A percentile compares a stretch with the other conserved stretches of the same genome.
These are phyloP conservation scores for Penicillium brevicompactum DNA, from an alignment of 2,329 filamentous ascomycete genomes.

Conservation along the genomic window DNA sequence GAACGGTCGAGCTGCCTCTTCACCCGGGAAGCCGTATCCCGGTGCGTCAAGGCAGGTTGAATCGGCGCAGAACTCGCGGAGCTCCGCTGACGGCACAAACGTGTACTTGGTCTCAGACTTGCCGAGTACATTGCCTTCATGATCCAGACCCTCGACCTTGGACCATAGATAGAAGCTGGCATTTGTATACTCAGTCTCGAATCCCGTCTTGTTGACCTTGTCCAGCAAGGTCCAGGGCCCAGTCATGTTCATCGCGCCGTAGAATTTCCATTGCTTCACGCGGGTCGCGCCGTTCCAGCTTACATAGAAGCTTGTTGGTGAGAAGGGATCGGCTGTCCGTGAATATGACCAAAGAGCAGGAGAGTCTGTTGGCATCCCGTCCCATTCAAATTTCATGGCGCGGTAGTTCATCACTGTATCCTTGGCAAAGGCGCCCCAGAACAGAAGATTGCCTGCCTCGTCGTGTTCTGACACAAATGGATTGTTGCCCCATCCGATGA, in stretches of 20 bases:
- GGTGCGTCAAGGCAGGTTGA: conserved; percentile 32
- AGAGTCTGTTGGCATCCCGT: conserved; percentile 42
- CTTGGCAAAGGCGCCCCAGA: conserved; percentile 40
- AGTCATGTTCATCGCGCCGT: conserved; percentile 33
- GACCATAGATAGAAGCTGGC: conserved; percentile 32
- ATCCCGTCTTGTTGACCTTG: conserved; percentile 36
- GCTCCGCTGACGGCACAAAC: conserved; percentile 39
- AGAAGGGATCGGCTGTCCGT: conserved; percentile 25
- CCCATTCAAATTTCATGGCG: conserved; percentile 46
- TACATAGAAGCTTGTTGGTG: conserved; percentile 38
- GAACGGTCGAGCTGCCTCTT: conserved; percentile 25
- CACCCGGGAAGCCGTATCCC: conserved; percentile 33
- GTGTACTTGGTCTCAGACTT: conserved; percentile 37
- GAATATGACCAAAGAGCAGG: conserved; percentile 46
- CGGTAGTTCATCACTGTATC: conserved; percentile 45
- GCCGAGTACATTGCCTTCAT: conserved; percentile 33
- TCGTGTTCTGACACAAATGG: conserved; percentile 43
- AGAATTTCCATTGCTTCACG: conserved; percentile 39
- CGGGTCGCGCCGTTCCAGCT: conserved; percentile 47
- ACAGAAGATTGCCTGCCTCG: conserved; percentile 38
- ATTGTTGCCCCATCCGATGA: conserved; percentile 48
- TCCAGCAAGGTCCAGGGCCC: conserved; percentile 35
- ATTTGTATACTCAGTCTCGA: conserved; percentile 41
- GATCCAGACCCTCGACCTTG: conserved; percentile 41
- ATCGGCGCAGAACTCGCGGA: conserved; percentile 35